A percentile compares a stretch with the other conserved stretches of the same genome.
Evolutionary conservation across 305 asterid species (phyloP).

Genomic region (Lippia alba): DNA sequence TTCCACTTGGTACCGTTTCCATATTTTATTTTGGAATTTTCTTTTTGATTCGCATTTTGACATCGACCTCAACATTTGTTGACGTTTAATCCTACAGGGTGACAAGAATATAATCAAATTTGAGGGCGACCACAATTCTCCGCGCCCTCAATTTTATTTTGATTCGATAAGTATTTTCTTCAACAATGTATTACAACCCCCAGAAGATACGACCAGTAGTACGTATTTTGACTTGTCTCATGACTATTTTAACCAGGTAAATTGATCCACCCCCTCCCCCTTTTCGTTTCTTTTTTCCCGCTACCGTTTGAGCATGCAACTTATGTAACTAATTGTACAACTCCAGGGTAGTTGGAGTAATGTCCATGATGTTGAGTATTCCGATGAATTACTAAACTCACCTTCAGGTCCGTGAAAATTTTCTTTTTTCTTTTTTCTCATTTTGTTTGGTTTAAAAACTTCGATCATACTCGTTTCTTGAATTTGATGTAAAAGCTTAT

Average conservation of each 20-base stretch:
- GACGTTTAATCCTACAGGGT: slow-evolving; percentile 54
- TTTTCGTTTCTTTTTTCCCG: background rate
- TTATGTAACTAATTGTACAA: slow-evolving; percentile 6
- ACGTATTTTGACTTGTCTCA: slow-evolving; percentile 56
- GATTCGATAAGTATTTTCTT: slow-evolving; percentile 85
- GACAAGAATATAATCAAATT: slow-evolving; percentile 87
- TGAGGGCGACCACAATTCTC: slow-evolving; percentile 91
- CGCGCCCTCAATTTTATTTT: slow-evolving; percentile 85
- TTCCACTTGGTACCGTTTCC: slow-evolving; percentile 1
- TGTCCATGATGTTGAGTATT: slow-evolving; percentile 50
- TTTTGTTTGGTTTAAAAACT: background rate
- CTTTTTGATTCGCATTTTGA: background rate
- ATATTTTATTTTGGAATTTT: background rate
- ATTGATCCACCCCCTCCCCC: background rate
- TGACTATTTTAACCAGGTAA: slow-evolving; percentile 65
- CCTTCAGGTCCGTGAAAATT: slow-evolving; percentile 45
- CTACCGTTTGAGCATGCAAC: background rate
- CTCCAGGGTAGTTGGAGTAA: slow-evolving; percentile 51
- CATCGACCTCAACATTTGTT: slow-evolving; percentile 1
- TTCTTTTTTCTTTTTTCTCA: background rate
- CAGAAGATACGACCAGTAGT: slow-evolving; percentile 52
- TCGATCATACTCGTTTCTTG: background rate
- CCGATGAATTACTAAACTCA: slow-evolving; percentile 50
- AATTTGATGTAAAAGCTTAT: slow-evolving; percentile 1
- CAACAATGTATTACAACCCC: slow-evolving; percentile 85